Percentiles rank a stretch among this genome's conserved stretches.
These are phyloP conservation scores for Trichoderma aggressivum DNA, from an alignment of 2,329 filamentous ascomycete species.

Conservation along the genomic window DNA sequence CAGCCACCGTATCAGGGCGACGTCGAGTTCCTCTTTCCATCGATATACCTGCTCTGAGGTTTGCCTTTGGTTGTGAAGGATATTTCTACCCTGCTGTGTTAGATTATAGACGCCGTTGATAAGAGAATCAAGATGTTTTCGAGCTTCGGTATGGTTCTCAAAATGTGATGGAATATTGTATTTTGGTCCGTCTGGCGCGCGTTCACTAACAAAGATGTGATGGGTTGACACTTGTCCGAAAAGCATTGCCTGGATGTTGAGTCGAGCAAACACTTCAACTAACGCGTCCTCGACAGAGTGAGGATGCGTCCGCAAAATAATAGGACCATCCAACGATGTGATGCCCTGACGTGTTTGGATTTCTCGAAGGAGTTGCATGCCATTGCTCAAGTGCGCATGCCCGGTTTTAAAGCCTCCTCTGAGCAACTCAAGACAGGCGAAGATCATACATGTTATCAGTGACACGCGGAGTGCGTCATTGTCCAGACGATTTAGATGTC, in stretches of 20 bases:
- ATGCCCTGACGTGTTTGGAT: conserved; percentile 10
- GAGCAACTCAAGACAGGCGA: conserved; percentile 40
- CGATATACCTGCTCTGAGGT: neutral
- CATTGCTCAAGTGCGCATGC: conserved; percentile 31
- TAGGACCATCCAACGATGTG: neutral
- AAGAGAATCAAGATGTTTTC: conserved; percentile 3
- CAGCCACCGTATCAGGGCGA: conserved; percentile 1
- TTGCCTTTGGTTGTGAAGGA: neutral
- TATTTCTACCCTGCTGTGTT: neutral
- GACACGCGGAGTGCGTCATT: conserved; percentile 33
- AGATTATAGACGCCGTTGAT: conserved; percentile 8
- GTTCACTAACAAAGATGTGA: conserved; percentile 13
- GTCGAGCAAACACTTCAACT: conserved; percentile 28
- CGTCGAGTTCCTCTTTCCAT: neutral
- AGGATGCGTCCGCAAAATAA: conserved; percentile 14
- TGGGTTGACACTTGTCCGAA: conserved; percentile 28
- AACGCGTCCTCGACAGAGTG: conserved; percentile 20
- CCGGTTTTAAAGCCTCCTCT: conserved; percentile 30
- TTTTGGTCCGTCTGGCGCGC: conserved; percentile 16
- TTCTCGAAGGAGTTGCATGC: conserved; percentile 29
- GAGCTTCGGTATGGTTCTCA: conserved; percentile 3
- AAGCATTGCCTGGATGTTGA: conserved; percentile 29
- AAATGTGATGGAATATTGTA: conserved; percentile 7
- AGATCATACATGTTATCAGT: conserved; percentile 41
- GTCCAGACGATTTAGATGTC: conserved; percentile 25